phyloP scores from a whole-genome alignment of 345 rosid species.

The Rubroshorea leprosula region DNA sequence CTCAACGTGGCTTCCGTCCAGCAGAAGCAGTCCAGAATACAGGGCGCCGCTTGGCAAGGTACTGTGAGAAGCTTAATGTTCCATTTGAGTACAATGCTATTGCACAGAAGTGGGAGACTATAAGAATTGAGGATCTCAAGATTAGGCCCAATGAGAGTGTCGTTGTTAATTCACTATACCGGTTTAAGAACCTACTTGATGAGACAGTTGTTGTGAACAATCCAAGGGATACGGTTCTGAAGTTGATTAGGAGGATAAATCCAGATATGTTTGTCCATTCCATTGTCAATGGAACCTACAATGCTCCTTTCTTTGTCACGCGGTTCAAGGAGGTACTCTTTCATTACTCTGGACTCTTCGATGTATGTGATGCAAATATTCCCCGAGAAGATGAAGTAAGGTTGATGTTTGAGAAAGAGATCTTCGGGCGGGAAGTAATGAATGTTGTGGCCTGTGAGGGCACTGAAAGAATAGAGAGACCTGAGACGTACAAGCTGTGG shows the following conservation, averaged over 20 bases:
- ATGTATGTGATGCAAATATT: slow-evolving; percentile 25
- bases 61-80: background rate
- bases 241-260: background rate
- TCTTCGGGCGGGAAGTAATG: slow-evolving; percentile 27
- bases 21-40: background rate
- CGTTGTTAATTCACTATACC: slow-evolving; percentile 29
- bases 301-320: background rate
- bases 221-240: background rate
- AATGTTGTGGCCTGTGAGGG: slow-evolving; percentile 41
- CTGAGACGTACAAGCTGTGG: slow-evolving; percentile 27
- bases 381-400: slow-evolving; percentile 25
- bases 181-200: slow-evolving; percentile 28
- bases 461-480: slow-evolving; percentile 27
- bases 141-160: slow-evolving; percentile 23
- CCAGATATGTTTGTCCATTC: background rate
- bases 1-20: background rate
- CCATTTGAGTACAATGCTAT: background rate
- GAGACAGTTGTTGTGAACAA: background rate
- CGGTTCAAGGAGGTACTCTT: slow-evolving; percentile 37
- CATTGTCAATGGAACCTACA: background rate
- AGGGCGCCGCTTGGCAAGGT: background rate
- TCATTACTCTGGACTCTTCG: slow-evolving; percentile 29
- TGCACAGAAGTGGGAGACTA: background rate
- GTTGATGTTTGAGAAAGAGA: slow-evolving; percentile 28
- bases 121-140: slow-evolving; percentile 29